Evolutionary conservation across 1,139 yeast species (phyloP), one percentile per base, ranked within the genome.

Genomic region (Suhomyces wounanorum): DNA sequence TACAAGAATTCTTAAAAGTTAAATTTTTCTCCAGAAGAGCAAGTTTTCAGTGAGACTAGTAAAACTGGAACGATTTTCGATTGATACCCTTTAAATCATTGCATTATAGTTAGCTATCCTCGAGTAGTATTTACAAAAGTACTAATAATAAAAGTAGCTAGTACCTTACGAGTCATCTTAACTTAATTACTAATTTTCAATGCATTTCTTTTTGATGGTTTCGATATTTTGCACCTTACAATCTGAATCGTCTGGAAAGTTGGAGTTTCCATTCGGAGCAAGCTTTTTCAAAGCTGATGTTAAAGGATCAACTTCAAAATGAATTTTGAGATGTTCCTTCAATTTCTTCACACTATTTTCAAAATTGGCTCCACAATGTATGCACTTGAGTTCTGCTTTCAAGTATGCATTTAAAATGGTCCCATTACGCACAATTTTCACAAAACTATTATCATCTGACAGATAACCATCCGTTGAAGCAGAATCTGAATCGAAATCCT

Each of bases 321-420:
- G 87, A 1, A 53, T 58, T 5, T 63, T 65, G 35, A 85, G 63
- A 62, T 85, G 89, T 8, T 58, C 59, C 57, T 83, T 83, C 44
- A 85, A 65, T 44, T 64, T 58, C 7, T 68, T 68, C 59, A 85
- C 81, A 50, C 73, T 73, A 56, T 75, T 77, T 1, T 68, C 75
- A 58, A 79, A 85, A 45, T 70, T 67, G 40, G 59, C 54, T 0
- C 68, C 66, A 62, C 92, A 86, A 55, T 77, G 69, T 21, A 72
- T 53, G 61, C 91, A 86, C 5, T 59, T 59, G 55, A 84, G 58
- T 23, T 82, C 82, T 1, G 70, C 60, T 46, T 71, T 72, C 33
- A 76, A 61, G 0, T 69, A 44, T 8, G 63, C 60, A 48, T 66
- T 70, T 56, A 74, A 47, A 6, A 44, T 35, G 5, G 43, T 39